Conservation (phyloP, 208 protist species). For the Trichomonas tenax region DNA sequence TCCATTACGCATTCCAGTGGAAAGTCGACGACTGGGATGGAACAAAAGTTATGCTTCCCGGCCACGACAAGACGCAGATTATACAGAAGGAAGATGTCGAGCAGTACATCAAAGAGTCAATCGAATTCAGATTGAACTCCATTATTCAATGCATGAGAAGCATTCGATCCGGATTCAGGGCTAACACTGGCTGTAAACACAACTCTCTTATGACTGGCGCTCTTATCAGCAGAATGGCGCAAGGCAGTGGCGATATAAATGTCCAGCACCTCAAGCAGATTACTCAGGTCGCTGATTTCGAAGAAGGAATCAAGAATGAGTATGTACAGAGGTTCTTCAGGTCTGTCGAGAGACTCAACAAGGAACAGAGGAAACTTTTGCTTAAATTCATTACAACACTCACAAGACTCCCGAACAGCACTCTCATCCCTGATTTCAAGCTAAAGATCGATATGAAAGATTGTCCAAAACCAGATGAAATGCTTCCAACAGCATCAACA, state of each 20-base stretch:
- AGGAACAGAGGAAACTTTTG: background rate
- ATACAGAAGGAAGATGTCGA: background rate
- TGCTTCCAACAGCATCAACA: slow-evolving; percentile 10
- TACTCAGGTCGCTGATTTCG: background rate
- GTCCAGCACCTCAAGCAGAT: background rate
- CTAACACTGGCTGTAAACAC: background rate
- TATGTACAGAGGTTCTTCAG: background rate
- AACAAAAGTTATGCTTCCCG: background rate
- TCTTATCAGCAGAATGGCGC: background rate
- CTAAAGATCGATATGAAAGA: background rate
- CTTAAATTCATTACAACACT: slow-evolving; percentile 17
- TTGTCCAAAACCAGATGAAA: background rate
- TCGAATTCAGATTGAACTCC: background rate
- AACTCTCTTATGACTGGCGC: background rate
- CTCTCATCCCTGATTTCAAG: background rate
- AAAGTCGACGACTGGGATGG: background rate
- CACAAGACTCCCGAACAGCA: background rate
- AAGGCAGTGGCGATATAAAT: background rate
- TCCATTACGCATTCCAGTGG: background rate
- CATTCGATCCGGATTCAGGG: background rate
- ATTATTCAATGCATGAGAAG: background rate
- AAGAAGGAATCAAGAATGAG: background rate
- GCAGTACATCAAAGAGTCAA: background rate
- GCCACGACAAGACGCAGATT: background rate
- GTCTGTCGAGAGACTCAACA: background rate